A percentile compares a stretch with the other conserved stretches of the same genome.
Conservation (phyloP, 2,329 filamentous ascomycete species). For the Fusarium burgessii region DNA sequence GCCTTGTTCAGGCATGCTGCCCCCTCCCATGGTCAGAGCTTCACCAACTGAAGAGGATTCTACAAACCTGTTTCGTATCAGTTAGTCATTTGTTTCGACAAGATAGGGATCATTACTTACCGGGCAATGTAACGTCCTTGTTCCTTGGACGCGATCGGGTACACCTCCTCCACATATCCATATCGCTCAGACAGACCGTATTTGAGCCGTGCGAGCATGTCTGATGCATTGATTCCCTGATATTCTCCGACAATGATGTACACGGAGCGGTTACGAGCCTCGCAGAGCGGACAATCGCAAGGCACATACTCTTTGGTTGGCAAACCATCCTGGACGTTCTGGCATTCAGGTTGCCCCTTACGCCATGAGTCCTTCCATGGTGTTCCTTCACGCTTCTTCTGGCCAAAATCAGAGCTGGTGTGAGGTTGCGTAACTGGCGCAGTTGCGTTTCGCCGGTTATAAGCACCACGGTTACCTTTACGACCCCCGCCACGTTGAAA, state of each 20-base stretch:
- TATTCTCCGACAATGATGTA: conserved; percentile 40
- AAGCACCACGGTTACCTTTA: conserved; percentile 32
- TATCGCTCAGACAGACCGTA: conserved; percentile 46
- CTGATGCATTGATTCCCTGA: conserved; percentile 13
- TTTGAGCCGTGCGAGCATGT: conserved; percentile 49
- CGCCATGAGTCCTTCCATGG: conserved; percentile 38
- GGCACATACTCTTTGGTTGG: conserved; percentile 42
- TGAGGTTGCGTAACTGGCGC: conserved; percentile 25
- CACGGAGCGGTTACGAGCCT: conserved; percentile 49
- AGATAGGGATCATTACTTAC: conserved; percentile 35
- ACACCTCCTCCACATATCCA: conserved; percentile 50
- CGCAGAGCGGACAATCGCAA: conserved; percentile 49
- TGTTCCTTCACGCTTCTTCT: conserved; percentile 31
- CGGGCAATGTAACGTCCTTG: conserved; percentile 45
- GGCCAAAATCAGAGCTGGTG: neutral
- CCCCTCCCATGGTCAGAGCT: conserved; percentile 42
- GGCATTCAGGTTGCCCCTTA: conserved; percentile 37
- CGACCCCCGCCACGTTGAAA: conserved; percentile 28
- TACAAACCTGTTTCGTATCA: conserved; percentile 42
- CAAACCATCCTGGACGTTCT: conserved; percentile 33
- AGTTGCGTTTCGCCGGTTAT: conserved; percentile 39
- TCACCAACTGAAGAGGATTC: conserved; percentile 44
- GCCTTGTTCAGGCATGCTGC: conserved; percentile 43
- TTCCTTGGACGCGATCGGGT: conserved; percentile 22
- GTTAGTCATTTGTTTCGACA: neutral